Evolutionary conservation across 1,284 basidiomycete genomes (phyloP), one percentile per base, ranked within the genome.

Genomic region (Mrakiaceae sp.): DNA sequence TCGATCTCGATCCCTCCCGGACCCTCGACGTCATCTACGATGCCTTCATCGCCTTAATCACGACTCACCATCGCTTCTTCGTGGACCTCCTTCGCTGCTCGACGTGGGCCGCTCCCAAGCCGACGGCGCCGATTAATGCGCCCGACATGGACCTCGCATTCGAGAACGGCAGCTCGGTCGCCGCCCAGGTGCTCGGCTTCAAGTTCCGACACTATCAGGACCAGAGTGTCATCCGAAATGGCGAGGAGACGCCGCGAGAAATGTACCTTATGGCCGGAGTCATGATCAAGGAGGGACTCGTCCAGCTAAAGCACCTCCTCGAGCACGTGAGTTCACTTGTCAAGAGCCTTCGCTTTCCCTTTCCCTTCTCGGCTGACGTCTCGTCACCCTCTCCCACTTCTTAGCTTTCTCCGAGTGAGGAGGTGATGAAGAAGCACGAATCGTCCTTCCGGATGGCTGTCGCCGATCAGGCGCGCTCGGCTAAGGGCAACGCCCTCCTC

Each of bases 1-100:
- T 98, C 73, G 91, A 96, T 75, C 82, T 99, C 58, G 92, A 97
- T 72, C 94, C 96, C 8, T 91, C 93, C 71, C 83, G 95, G 67
- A 92, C 90, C 0, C 80, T 98, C 67, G 96, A 98, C 74, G 80
- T 98, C 68, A 88, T 98, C 65, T 82, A 98, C 51, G 95, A 98
- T 73, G 84, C 96, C 12, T 86, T 97, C 69, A 87, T 87, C 9
- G 83, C 84, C 64, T 87, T 96, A 72, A 76, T 97, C 50, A 78
- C 84, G 4, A 84, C 86, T 0, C 92, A 98, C 72, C 88, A 89
- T 76, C 82, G 82, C n/a, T 98, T 98, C 79, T 98, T 97, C 78
- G 77, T 97, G 47, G 84, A 88, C 2, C 80, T 98, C 46, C 77
- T 99, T 12, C 83, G 84, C 1, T 85, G 83, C 68, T 94, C 92